Conservation (phyloP, 2,329 filamentous ascomycete genomes). For the Decorospora gaudefroyi region DNA sequence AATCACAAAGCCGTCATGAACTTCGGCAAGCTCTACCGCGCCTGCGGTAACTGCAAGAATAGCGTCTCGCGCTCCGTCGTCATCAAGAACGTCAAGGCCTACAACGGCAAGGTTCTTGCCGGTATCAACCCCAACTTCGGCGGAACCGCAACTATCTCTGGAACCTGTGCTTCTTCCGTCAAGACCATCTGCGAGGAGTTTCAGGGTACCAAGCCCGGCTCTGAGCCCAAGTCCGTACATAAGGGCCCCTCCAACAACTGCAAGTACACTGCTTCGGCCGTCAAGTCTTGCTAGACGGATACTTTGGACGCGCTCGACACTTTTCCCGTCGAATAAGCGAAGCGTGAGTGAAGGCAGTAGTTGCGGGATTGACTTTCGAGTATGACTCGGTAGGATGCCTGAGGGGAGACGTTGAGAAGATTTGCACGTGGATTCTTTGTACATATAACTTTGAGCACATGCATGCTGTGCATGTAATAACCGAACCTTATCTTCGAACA, state of each 20-base stretch:
- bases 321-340: background rate
- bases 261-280: constrained; percentile 40
- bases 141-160: constrained; percentile 53
- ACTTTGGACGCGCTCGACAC: background rate
- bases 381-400: too few relatives aligned
- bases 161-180: constrained; percentile 35
- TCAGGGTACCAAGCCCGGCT: constrained; percentile 37
- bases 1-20: constrained; percentile 33
- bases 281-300: constrained; percentile 37
- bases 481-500: too few relatives aligned
- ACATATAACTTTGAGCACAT: constrained; percentile 22
- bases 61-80: constrained; percentile 51
- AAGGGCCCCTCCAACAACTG: constrained; percentile 38
- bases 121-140: constrained; percentile 60
- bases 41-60: constrained; percentile 58
- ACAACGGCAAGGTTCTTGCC: constrained; percentile 51
- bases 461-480: too few relatives aligned
- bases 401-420: constrained; percentile 1
- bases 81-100: constrained; percentile 53
- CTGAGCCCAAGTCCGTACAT: constrained; percentile 36
- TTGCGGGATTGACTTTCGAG: too few relatives aligned
- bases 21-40: constrained; percentile 53
- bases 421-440: constrained; percentile 28
- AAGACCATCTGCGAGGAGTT: constrained; percentile 46
- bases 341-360: background rate